Base-by-base conservation (phyloP, 192 early-diverging fungal species). In the Linnemannia zychae region DNA sequence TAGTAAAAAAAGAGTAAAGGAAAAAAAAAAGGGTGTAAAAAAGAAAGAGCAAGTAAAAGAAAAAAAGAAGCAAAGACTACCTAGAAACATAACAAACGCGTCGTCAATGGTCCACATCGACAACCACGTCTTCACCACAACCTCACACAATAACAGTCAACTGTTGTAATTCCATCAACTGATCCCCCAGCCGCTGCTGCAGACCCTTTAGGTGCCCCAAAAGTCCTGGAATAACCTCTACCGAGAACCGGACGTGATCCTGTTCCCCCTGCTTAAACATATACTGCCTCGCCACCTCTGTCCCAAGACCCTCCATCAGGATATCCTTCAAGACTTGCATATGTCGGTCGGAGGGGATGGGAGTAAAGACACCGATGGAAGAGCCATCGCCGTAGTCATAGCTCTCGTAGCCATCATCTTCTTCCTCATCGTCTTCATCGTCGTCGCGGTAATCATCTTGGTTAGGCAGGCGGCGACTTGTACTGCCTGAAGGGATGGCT, bases 271-370 rank as follows among this genome's bases (percentile, higher is more conserved):
- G 76, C 24, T 76, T 87, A 36, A 88, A 86, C 79, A 81, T 82
- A 47, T 60, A 87, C 72, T 78, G 80, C 3, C 79, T 66, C 3
- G 85, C 80, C 53, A 79, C 81, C 46, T 86, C 81, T 7, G 80
- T 67, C 0, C 88, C 88, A 17, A 87, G 40, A 7, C 82, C 78
- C 28, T 86, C 84, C 68, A 81, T 75, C 20, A 89, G 49, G 46
- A 89, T 87, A 67, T 84, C 86, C 38, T 86, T 82, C 38, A 89
- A 75, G 4, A 89, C 81, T 66, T 86, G 76, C 75, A 87, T 75
- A 76, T 87, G 88, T 5, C 84, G 84, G 46, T 87, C 81, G 7
- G 88, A 81, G 24, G 88, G 84, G 53, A 84, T 89, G n/a, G 77
- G 75, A 15, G 85, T 77, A 44, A 87, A 78, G 24, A 81, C 72